phyloP scores from a whole-genome alignment of 1,284 basidiomycete species.

The Pisolithus thermaeus region DNA sequence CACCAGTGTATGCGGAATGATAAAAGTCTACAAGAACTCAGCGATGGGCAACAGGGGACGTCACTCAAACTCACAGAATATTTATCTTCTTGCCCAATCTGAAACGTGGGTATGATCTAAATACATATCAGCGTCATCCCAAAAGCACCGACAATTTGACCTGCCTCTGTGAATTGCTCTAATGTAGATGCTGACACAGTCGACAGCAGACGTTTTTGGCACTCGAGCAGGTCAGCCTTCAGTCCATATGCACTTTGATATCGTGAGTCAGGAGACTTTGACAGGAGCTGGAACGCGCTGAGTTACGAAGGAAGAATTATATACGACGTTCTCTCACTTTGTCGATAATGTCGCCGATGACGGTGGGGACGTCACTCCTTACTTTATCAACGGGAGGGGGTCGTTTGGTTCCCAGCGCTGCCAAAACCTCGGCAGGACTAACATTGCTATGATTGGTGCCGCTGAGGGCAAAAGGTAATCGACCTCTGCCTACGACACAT shows the following conservation, averaged over 20 bases:
- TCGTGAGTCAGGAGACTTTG: slow-evolving; percentile 57
- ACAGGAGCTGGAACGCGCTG: slow-evolving; percentile 41
- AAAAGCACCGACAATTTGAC: slow-evolving; percentile 1
- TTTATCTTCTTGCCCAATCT: slow-evolving; percentile 57
- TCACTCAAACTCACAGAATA: slow-evolving; percentile 42
- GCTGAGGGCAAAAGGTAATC: slow-evolving; percentile 48
- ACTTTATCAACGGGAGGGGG: slow-evolving; percentile 72
- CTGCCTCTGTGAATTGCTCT: slow-evolving; percentile 52
- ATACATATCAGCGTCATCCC: not conserved
- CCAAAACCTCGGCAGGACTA: slow-evolving; percentile 52
- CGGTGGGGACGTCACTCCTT: slow-evolving; percentile 63
- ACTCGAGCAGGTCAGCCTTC: slow-evolving; percentile 59
- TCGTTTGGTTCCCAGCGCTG: slow-evolving; percentile 62
- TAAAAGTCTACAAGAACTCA: slow-evolving; percentile 43
- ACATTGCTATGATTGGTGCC: slow-evolving; percentile 41
- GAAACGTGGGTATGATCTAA: slow-evolving; percentile 61
- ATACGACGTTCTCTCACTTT: slow-evolving; percentile 36
- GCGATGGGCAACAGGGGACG: not conserved
- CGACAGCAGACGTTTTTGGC: slow-evolving; percentile 53
- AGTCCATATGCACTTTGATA: slow-evolving; percentile 68
- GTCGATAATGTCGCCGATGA: slow-evolving; percentile 63
- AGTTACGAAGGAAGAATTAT: not conserved
- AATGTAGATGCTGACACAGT: slow-evolving; percentile 47
- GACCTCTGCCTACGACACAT: slow-evolving; percentile 58
- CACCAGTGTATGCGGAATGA: slow-evolving; percentile 59